A percentile compares a stretch with the other conserved stretches of the same genome.
Conservation (phyloP, 805 yeast genomes). For the Starmerella gropengiesseri region DNA sequence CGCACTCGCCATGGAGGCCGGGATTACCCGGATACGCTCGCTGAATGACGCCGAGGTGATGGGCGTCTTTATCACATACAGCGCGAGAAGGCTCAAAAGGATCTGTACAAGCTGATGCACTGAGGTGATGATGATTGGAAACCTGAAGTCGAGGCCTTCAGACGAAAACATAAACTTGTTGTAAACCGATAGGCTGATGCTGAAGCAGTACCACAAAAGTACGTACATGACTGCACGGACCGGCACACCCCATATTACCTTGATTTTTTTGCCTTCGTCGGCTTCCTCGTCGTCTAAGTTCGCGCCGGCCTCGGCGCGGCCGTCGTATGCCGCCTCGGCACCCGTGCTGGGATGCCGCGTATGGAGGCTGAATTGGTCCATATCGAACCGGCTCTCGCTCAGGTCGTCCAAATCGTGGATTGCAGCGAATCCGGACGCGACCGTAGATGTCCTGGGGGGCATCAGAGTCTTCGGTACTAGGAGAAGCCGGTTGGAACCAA, state of each 20-base stretch:
- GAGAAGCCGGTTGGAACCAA: too few species aligned
- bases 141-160: slow-evolving; percentile 61
- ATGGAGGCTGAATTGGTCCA: slow-evolving; percentile 4
- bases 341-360: slow-evolving; percentile 1
- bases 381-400: slow-evolving; percentile 9
- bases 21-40: slow-evolving; percentile 38
- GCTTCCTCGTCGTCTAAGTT: neutral
- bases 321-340: neutral
- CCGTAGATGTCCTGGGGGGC: slow-evolving; percentile 8
- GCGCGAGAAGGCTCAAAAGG: slow-evolving; percentile 35
- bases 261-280: neutral
- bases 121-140: slow-evolving; percentile 75
- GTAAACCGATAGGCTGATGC: slow-evolving; percentile 39
- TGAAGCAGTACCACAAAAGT: slow-evolving; percentile 31
- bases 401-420: slow-evolving; percentile 11
- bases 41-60: neutral
- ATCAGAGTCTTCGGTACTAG: neutral
- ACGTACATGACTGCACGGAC: slow-evolving; percentile 19
- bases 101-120: slow-evolving; percentile 71
- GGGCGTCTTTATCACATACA: slow-evolving; percentile 7
- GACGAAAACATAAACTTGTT: slow-evolving; percentile 95
- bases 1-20: slow-evolving; percentile 79
- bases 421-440: slow-evolving; percentile 1
- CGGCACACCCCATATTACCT: neutral
- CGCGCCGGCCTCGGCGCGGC: neutral